Percentiles rank a stretch among this genome's conserved stretches.
Conservation (phyloP, 352 stramenopile genomes). For the Globisporangium lucens region DNA sequence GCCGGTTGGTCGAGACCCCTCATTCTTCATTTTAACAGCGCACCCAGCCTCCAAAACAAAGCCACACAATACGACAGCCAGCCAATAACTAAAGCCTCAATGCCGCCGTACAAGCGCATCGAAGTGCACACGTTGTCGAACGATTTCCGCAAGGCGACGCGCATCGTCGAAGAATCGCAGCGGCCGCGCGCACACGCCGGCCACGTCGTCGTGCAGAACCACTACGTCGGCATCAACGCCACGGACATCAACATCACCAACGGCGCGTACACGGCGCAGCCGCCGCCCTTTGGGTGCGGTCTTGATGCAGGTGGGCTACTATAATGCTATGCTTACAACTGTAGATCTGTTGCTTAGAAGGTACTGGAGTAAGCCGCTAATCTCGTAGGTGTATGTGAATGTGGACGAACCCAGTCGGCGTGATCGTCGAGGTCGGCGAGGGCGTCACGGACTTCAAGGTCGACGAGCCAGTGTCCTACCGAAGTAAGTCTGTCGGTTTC, state of each 20-base stretch:
- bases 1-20: not conserved
- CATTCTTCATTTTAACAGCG: not conserved
- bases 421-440: slow-evolving; percentile 34
- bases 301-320: slow-evolving; percentile 10
- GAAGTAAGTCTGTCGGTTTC: slow-evolving; percentile 21
- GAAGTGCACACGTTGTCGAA: slow-evolving; percentile 39
- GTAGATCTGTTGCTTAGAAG: too few relatives aligned
- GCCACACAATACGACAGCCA: not conserved
- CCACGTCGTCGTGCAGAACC: slow-evolving; percentile 41
- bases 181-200: slow-evolving; percentile 24
- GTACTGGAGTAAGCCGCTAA: too few relatives aligned
- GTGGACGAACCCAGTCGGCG: slow-evolving; percentile 30
- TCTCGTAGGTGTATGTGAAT: too few relatives aligned
- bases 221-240: slow-evolving; percentile 58
- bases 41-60: too few relatives aligned
- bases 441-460: slow-evolving; percentile 48
- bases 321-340: too few relatives aligned
- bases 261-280: slow-evolving; percentile 30
- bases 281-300: slow-evolving; percentile 42
- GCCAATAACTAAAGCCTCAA: not conserved
- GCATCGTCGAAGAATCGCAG: slow-evolving; percentile 23
- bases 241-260: slow-evolving; percentile 63
- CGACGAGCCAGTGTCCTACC: slow-evolving; percentile 40
- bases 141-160: slow-evolving; percentile 37
- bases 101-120: slow-evolving; percentile 33